phyloP scores from a whole-genome alignment of 805 yeast species.

The Kodamaea fukazawae region DNA sequence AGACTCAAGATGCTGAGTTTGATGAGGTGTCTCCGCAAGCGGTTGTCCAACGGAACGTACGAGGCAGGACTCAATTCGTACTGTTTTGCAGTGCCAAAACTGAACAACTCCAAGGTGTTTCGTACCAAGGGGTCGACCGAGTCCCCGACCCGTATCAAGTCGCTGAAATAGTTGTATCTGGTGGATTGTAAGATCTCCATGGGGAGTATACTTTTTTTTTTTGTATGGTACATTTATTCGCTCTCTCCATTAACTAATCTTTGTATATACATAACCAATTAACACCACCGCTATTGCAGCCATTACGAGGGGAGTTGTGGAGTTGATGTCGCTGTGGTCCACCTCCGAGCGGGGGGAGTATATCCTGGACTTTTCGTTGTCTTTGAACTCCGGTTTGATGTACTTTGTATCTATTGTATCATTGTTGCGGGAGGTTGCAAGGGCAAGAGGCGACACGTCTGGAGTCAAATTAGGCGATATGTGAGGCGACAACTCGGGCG shows the following conservation, averaged over 20 bases:
- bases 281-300: too few species aligned
- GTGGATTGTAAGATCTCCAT: slow-evolving; percentile 1
- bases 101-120: slow-evolving; percentile 36
- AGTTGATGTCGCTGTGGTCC: too few species aligned
- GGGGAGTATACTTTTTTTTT: neutral
- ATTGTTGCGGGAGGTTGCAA: too few species aligned
- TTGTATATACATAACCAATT: too few species aligned
- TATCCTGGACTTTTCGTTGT: too few species aligned
- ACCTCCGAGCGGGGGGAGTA: too few species aligned
- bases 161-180: slow-evolving; percentile 8
- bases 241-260: too few species aligned
- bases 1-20: slow-evolving; percentile 26
- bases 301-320: too few species aligned
- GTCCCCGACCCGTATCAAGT: neutral
- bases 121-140: slow-evolving; percentile 5
- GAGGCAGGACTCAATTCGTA: neutral
- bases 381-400: too few species aligned
- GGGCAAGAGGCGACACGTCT: neutral
- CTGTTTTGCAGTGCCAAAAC: slow-evolving; percentile 29
- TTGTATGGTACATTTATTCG: too few species aligned
- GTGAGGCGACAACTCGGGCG: neutral
- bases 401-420: too few species aligned
- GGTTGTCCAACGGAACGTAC: slow-evolving; percentile 13
- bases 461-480: slow-evolving; percentile 6
- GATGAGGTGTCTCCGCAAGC: slow-evolving; percentile 22